A percentile compares a stretch with the other conserved stretches of the same genome.
Evolutionary conservation across 73 alveolate genomes (phyloP).

Genomic region (Paramecium octaurelia): DNA sequence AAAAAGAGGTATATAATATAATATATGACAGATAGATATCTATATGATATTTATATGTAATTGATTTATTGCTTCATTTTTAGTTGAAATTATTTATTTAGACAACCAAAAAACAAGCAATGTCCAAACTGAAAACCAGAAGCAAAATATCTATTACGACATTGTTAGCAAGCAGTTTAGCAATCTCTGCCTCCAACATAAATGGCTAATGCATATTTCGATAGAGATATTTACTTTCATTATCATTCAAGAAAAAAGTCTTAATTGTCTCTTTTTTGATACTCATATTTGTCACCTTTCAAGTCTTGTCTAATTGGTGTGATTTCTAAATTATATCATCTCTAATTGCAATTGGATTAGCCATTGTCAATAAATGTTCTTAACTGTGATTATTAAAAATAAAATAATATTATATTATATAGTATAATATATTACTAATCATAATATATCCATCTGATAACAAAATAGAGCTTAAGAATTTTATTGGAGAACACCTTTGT

Average conservation of each 20-base stretch:
- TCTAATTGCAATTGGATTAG: too few species aligned
- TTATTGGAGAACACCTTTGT: constrained; percentile 72
- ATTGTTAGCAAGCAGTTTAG: neutral
- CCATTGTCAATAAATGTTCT: too few species aligned
- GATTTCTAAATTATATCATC: too few species aligned
- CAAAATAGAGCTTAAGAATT: constrained; percentile 81
- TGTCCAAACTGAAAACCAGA: neutral
- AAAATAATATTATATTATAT: too few species aligned
- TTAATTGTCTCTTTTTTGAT: too few species aligned
- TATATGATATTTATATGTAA: neutral
- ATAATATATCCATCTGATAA: neutral
- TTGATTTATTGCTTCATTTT: neutral
- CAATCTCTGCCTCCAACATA: neutral
- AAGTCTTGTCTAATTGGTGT: too few species aligned
- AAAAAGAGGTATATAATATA: neutral
- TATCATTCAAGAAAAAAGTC: too few species aligned
- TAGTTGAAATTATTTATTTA: neutral
- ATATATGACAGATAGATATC: neutral
- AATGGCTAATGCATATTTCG: neutral
- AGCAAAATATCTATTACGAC: neutral
- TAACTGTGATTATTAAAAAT: too few species aligned
- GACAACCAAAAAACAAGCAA: neutral
- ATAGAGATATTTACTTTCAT: too few species aligned
- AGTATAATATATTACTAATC: too few species aligned
- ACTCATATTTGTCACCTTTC: too few species aligned